Evolutionary conservation across 2,329 filamentous ascomycete species (phyloP), one percentile per base, ranked within the genome.

Genomic region (Aspergillus pseudoterreus): DNA sequence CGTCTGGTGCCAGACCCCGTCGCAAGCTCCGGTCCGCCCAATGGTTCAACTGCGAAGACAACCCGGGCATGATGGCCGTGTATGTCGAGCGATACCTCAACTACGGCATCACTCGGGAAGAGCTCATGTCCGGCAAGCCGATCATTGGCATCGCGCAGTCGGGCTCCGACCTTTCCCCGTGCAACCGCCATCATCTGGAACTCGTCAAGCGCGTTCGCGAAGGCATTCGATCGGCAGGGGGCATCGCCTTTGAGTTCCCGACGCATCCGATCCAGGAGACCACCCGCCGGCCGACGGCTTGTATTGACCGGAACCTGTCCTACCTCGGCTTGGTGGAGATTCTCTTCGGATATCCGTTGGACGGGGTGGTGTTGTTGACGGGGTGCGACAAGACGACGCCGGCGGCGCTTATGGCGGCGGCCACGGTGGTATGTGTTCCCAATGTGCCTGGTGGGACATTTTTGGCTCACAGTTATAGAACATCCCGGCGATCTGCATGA

Each of bases 311-410:
- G 8, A 80, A 80, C 55, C 61, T 80, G 47, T 70, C 74, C 1
- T 78, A 78, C 61, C 62, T 80, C 21, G 65, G 70, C 10, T 64
- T 79, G 27, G 76, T 78, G 15, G 77, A 80, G 61, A 60, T 79
- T 15, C 64, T 80, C 36, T 69, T 72, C 50, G 74, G 71, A 0
- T 79, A 79, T 63, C 75, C 75, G 4, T 64, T 80, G 45, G 77
- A 80, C 57, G 77, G 77, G 19, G 73, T 80, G 19, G 77, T 80
- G 14, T 62, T 79, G 22, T 66, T 79, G 45, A 79, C 77, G 0
- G 77, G 77, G 8, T 80, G 77, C 63, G 77, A 80, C 56, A 80
- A 80, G 70, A 80, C 76, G 4, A 79, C 76, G 0, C 77, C 77
- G 12, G 77, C 76, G 12, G 74, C 70, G 47, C 63, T 80, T 43